Percentiles rank a stretch among this genome's conserved stretches.
phyloP scores from a whole-genome alignment of 495 filamentous ascomycete genomes.

The Terfezia claveryi region DNA sequence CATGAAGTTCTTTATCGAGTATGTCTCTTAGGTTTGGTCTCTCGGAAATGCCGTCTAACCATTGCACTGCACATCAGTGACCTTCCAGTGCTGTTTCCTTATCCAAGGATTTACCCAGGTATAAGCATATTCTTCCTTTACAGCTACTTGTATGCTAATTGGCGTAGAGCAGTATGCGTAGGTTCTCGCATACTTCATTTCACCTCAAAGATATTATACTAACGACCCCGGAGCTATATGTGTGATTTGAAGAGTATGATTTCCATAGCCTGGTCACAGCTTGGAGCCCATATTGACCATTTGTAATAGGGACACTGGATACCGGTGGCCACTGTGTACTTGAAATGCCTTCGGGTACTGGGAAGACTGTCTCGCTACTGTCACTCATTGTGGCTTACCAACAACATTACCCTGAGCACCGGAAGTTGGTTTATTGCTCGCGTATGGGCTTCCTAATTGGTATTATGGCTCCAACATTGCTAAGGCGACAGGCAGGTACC shows the following conservation, averaged over 20 bases:
- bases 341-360: slow-evolving; percentile 99
- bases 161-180: slow-evolving; percentile 68
- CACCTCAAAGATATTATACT: not conserved
- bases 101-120: slow-evolving; percentile 87
- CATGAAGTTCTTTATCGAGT: slow-evolving; percentile 98
- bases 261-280: not conserved
- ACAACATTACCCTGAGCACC: slow-evolving; percentile 65
- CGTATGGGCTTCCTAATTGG: slow-evolving; percentile 27
- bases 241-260: slow-evolving; percentile 70
- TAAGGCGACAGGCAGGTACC: slow-evolving; percentile 28
- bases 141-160: slow-evolving; percentile 7
- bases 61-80: slow-evolving; percentile 32
- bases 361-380: slow-evolving; percentile 87
- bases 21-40: slow-evolving; percentile 12
- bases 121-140: slow-evolving; percentile 9
- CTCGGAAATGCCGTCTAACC: too few species aligned
- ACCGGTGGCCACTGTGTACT: slow-evolving; percentile 89
- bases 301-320: slow-evolving; percentile 52
- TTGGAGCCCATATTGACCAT: not conserved
- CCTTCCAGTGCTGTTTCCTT: slow-evolving; percentile 85
- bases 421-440: slow-evolving; percentile 97
- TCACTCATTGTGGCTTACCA: slow-evolving; percentile 95
- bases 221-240: slow-evolving; percentile 48
- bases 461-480: not conserved
- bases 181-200: slow-evolving; percentile 9